These are phyloP conservation scores for Penicillium bovifimosum DNA, from an alignment of 495 filamentous ascomycete species.

Conservation along the genomic window DNA sequence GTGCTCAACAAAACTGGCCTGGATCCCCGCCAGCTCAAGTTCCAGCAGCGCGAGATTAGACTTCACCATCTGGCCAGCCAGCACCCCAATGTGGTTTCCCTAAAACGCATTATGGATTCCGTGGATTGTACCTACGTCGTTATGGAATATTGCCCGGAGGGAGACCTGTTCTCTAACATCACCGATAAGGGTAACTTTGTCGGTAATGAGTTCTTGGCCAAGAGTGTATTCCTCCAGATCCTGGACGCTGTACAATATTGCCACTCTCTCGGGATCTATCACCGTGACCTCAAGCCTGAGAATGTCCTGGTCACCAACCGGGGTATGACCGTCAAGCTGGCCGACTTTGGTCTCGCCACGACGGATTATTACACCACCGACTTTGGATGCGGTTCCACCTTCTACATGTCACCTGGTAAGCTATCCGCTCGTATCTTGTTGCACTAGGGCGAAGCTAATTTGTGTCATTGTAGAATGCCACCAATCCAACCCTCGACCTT, in stretches of 20 bases:
- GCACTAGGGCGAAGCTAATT: neutral
- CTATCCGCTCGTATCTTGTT: conserved; percentile 2
- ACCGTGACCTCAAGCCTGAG: conserved; percentile 96
- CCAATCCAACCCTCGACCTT: conserved; percentile 70
- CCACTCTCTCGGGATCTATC: conserved; percentile 91
- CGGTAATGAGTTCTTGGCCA: conserved; percentile 85
- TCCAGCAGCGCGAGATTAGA: conserved; percentile 89
- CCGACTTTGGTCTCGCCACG: conserved; percentile 95
- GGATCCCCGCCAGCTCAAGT: conserved; percentile 79
- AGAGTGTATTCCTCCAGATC: conserved; percentile 86
- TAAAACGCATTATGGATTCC: conserved; percentile 90
- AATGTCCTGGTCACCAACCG: conserved; percentile 90
- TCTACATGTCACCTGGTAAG: conserved; percentile 99
- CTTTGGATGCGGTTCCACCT: conserved; percentile 96
- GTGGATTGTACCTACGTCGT: conserved; percentile 94
- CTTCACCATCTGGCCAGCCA: conserved; percentile 82
- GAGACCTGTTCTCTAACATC: conserved; percentile 94
- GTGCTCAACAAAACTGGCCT: conserved; percentile 88
- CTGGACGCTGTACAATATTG: conserved; percentile 96
- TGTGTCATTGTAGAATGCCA: conserved; percentile 68
- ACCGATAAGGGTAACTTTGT: conserved; percentile 91
- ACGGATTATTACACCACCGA: conserved; percentile 78
- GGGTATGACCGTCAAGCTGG: conserved; percentile 86
- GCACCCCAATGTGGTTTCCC: conserved; percentile 89
- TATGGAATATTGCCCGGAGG: conserved; percentile 95